Evolutionary conservation across 2,329 filamentous ascomycete genomes (phyloP).

Genomic region (Diaporthe helianthi): DNA sequence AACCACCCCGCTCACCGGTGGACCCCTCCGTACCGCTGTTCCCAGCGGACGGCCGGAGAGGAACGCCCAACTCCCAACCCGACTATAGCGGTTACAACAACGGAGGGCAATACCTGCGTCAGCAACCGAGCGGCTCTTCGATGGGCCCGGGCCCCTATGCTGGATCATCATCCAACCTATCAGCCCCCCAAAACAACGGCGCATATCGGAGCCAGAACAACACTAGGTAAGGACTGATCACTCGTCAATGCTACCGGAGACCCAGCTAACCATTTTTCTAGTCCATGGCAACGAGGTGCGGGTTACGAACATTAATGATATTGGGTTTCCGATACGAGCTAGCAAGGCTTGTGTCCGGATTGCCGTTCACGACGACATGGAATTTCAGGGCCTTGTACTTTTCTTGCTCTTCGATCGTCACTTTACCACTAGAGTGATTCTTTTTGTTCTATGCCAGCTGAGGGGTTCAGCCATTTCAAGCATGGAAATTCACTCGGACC

Average conservation of each 20-base stretch:
- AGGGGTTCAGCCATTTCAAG: conserved; percentile 21
- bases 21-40: conserved; percentile 60
- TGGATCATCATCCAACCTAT: conserved; percentile 43
- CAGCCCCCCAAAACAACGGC: conserved; percentile 48
- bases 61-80: conserved; percentile 35
- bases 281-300: conserved; percentile 64
- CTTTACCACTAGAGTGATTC: conserved; percentile 30
- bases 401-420: conserved; percentile 32
- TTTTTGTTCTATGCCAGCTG: conserved; percentile 21
- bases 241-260: not conserved
- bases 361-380: conserved; percentile 35
- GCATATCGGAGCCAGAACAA: conserved; percentile 50
- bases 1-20: conserved; percentile 53
- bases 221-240: conserved; percentile 50
- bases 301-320: conserved; percentile 54
- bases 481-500: conserved; percentile 13
- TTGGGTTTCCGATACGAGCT: conserved; percentile 28
- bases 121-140: conserved; percentile 37
- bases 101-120: conserved; percentile 37
- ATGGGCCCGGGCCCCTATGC: conserved; percentile 43
- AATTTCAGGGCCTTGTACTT: conserved; percentile 33
- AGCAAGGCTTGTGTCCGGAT: conserved; percentile 26
- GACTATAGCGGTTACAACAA: conserved; percentile 40
- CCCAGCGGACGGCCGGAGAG: conserved; percentile 47
- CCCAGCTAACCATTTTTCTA: conserved; percentile 42